Evolutionary conservation across 1,284 basidiomycete species (phyloP), one percentile per base, ranked within the genome.

Genomic region (Polyporus tsugae): DNA sequence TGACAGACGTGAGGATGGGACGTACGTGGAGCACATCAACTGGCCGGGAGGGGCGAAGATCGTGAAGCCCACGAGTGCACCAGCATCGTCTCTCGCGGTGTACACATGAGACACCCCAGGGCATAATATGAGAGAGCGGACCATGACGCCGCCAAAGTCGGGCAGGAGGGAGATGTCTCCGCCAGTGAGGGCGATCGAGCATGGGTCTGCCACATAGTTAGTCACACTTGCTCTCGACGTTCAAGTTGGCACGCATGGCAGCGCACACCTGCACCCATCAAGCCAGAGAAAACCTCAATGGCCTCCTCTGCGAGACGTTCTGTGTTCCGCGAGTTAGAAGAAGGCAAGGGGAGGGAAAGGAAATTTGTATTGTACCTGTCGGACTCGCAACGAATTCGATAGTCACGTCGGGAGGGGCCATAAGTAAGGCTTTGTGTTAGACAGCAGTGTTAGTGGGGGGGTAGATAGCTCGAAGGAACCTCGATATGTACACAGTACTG

Each of bases 251-350:
- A n/a, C n/a, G n/a, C n/a, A n/a, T n/a, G n/a, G n/a, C n/a, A n/a
- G n/a, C n/a, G n/a, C 35, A 35, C 0, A 70, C 72, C 72, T 58
- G 55, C 67, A 2, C 59, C 65, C 72, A 73, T 71, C 42, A 73
- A 62, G 3, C 60, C 41, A 0, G 65, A 36, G 52, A 73, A 70
- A 11, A 73, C 35, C 6, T 70, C 42, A 0, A 44, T 59, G 10
- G 72, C 72, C 60, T 73, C 67, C 49, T 72, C 62, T 0, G 67
- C 64, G 2, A 71, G 19, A 3, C 9, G 39, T 36, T 65, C 70
- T 67, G 33, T 2, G n/a, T 22, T 22, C n/a, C 0, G 1, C 4
- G 1, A 22, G 22, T 25, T 13, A 52, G 44, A 46, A 10, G 7
- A 6, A n/a, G n/a, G 44, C 19, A 22, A 46, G 44, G 29, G 29